phyloP scores from a whole-genome alignment of 2,329 filamentous ascomycete genomes.

The Didymella segeticola region DNA sequence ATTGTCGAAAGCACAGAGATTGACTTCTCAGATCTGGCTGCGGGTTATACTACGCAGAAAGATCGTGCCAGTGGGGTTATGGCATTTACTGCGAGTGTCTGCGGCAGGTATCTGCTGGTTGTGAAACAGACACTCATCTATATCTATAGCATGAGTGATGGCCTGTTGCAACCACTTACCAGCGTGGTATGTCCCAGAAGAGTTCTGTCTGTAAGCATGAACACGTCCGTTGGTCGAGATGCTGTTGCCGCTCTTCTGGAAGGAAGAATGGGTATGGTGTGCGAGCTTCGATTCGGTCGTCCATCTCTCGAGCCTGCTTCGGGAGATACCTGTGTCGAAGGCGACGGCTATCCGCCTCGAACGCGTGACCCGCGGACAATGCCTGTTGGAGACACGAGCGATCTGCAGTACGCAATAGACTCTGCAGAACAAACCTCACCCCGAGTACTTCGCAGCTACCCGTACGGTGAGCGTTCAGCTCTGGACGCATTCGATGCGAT shows the following conservation, averaged over 20 bases:
- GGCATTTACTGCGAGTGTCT: constrained; percentile 63
- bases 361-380: constrained; percentile 18
- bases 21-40: constrained; percentile 46
- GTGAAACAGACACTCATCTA: constrained; percentile 62
- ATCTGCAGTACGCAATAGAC: constrained; percentile 12
- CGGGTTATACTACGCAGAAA: constrained; percentile 25
- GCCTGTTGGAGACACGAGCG: constrained; percentile 17
- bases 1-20: constrained; percentile 31
- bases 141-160: constrained; percentile 58
- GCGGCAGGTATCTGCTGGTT: constrained; percentile 64
- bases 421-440: constrained; percentile 9
- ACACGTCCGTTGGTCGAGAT: constrained; percentile 63
- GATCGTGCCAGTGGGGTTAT: constrained; percentile 33
- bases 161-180: constrained; percentile 55
- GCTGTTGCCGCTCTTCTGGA: constrained; percentile 66
- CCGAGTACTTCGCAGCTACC: background rate
- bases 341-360: constrained; percentile 12
- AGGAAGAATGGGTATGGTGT: constrained; percentile 67
- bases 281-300: constrained; percentile 50
- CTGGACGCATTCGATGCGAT: constrained; percentile 32
- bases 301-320: constrained; percentile 1
- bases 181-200: constrained; percentile 63
- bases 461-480: constrained; percentile 7
- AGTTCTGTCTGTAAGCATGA: constrained; percentile 68
- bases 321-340: constrained; percentile 21